Conservation (phyloP, 2,329 filamentous ascomycete species). For the Trichoderma koningii region DNA sequence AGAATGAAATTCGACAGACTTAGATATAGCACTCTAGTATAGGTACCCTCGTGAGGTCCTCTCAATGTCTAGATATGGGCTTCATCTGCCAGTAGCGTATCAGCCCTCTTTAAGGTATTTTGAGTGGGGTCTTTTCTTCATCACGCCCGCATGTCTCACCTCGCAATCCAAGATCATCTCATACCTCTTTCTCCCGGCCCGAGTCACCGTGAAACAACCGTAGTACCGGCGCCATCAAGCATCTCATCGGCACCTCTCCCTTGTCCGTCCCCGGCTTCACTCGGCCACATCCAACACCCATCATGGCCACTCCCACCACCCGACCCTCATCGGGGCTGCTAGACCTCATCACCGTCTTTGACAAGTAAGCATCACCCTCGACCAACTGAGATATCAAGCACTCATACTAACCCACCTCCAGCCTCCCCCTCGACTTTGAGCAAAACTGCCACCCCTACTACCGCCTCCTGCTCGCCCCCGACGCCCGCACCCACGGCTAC, state of each 20-base stretch:
- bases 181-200: neutral
- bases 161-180: neutral
- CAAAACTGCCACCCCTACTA: slow-evolving; percentile 46
- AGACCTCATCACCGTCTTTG: slow-evolving; percentile 45
- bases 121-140: too few species aligned
- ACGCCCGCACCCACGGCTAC: slow-evolving; percentile 53
- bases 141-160: neutral
- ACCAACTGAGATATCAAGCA: neutral
- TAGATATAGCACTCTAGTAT: too few species aligned
- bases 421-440: slow-evolving; percentile 51
- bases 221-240: neutral
- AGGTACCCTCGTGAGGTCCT: too few species aligned
- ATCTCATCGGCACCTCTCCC: neutral
- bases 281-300: neutral
- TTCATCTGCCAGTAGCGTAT: too few species aligned
- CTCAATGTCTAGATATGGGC: too few species aligned
- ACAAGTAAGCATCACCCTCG: slow-evolving; percentile 42
- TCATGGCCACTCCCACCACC: slow-evolving; percentile 19
- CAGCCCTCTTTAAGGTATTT: too few species aligned
- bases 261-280: neutral
- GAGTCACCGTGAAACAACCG: neutral
- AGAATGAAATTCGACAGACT: too few species aligned
- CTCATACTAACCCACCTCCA: slow-evolving; percentile 32
- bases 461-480: slow-evolving; percentile 48
- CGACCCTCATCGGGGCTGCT: slow-evolving; percentile 36